Base-by-base conservation (phyloP, 2,329 filamentous ascomycete genomes). In the Neofusicoccum umdonicola region DNA sequence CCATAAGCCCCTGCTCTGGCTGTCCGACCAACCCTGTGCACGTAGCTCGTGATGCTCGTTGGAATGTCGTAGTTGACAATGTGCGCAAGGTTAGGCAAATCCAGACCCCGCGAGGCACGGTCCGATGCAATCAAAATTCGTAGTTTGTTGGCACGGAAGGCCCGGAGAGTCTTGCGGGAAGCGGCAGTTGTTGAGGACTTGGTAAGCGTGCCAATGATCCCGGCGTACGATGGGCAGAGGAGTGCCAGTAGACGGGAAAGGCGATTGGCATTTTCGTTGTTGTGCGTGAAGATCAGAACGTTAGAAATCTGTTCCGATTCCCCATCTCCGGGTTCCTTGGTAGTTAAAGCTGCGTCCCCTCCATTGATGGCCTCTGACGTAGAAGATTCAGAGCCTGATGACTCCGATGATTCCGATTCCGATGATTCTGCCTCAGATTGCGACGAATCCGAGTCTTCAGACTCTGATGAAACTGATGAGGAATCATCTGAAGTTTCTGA, bases 51-150 rank as follows among this genome's bases (percentile, higher is more conserved):
- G 39, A 93, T 81, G 71, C 89, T 93, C 4, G 87, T 85, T 0
- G 94, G 94, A 60, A 97, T 84, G 75, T 97, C 94, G 81, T 98
- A 98, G 79, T 97, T 97, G 77, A 98, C 82, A 52, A 98, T 92
- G 73, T 96, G 91, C 41, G 88, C 88, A 52, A 98, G 85, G 52
- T 86, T 84, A 0, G 87, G 86, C 12, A 97, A 83, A 76, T 98
- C 94, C 31, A 98, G 87, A 71, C 94, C 95, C 68, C 94, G 90
- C 2, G 93, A 92, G 0, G 95, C 92, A n/a, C 96, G 89, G 74
- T 98, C 94, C 0, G 95, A 96, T 0, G 93, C 93, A 51, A 98
- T 89, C 48, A 98, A 86, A 52, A 96, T 87, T 6, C 88, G 88
- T 31, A 91, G 77, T 65, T 85, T 85, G 65, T 84, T 84, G 7